phyloP scores from a whole-genome alignment of 75 land plant genomes.

The Larix kaempferi region DNA sequence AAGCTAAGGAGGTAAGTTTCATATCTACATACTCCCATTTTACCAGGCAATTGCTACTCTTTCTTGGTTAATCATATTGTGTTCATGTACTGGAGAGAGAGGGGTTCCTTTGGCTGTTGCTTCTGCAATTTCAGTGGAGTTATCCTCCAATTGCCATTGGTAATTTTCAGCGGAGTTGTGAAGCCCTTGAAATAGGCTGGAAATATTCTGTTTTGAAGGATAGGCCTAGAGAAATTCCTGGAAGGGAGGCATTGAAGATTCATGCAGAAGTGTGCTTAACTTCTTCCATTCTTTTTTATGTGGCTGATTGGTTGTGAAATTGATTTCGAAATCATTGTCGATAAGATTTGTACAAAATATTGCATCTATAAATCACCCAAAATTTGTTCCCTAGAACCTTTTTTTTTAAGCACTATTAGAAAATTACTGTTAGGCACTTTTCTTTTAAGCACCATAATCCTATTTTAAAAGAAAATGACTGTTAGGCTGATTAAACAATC shows the following conservation, averaged over 20 bases:
- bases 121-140: neutral
- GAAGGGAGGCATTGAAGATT: constrained; percentile 70
- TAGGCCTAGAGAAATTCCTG: constrained; percentile 62
- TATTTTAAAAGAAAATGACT: no score
- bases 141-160: neutral
- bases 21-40: neutral
- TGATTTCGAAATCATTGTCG: no score
- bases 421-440: no score
- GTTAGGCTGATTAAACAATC: no score
- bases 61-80: neutral
- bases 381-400: no score
- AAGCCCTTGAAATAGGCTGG: neutral
- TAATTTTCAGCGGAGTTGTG: neutral
- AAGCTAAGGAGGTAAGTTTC: constrained; percentile 78
- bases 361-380: no score
- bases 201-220: constrained; percentile 65
- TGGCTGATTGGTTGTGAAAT: no score
- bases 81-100: neutral
- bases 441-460: no score
- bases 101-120: no score
- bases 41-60: neutral
- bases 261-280: constrained; percentile 62
- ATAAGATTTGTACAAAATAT: no score
- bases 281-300: neutral
- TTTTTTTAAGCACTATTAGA: no score